Evolutionary conservation across 2,329 filamentous ascomycete genomes (phyloP).

Genomic region (Ustilaginoidea virens): DNA sequence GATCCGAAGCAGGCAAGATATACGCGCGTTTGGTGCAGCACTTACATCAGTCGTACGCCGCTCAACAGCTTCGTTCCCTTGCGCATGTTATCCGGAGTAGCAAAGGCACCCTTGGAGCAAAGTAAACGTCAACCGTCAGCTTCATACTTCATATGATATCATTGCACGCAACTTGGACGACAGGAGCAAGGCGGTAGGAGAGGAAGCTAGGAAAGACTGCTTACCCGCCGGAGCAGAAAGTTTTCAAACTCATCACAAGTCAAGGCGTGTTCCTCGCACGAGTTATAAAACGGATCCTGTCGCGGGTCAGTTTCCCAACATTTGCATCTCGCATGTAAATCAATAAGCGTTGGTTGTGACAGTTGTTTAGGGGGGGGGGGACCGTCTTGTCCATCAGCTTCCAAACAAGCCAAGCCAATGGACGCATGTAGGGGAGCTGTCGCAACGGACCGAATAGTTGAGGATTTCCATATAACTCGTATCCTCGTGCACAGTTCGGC

Average conservation of each 20-base stretch:
- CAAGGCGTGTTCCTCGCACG: constrained; percentile 34
- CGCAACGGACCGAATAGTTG: constrained; percentile 37
- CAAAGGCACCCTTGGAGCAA: constrained; percentile 44
- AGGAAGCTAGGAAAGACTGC: constrained; percentile 11
- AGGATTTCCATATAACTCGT: constrained; percentile 43
- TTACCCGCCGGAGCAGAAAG: constrained; percentile 35
- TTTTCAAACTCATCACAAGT: constrained; percentile 41
- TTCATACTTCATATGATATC: too few species aligned
- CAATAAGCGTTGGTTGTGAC: not conserved
- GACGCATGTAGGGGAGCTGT: not conserved
- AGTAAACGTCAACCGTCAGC: too few species aligned
- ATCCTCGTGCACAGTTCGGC: constrained; percentile 31
- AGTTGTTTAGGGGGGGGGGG: too few species aligned
- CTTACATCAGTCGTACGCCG: constrained; percentile 40
- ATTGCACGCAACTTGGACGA: too few species aligned
- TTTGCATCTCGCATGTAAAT: too few species aligned
- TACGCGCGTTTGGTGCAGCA: constrained; percentile 3
- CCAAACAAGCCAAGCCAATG: too few species aligned
- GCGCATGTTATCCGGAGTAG: constrained; percentile 24
- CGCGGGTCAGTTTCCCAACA: too few species aligned
- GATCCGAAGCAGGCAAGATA: too few species aligned
- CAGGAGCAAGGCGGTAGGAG: not conserved
- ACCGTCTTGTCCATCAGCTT: not conserved
- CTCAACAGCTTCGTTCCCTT: constrained; percentile 28
- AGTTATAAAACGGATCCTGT: constrained; percentile 34